phyloP scores from a whole-genome alignment of 2,329 filamentous ascomycete genomes.

The Cyanodermella asteris region DNA sequence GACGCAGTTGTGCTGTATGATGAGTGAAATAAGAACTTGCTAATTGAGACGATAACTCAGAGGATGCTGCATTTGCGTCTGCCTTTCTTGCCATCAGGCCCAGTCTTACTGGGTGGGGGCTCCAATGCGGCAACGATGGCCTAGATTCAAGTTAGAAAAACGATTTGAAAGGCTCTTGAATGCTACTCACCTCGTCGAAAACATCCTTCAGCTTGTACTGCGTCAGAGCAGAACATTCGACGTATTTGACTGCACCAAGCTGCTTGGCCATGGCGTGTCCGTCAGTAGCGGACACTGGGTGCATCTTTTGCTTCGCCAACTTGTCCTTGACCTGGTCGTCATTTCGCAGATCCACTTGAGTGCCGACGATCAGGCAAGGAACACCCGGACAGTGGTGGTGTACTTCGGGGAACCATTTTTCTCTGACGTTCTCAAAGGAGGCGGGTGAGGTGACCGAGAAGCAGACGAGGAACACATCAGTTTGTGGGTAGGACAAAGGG shows the following conservation, averaged over 20 bases:
- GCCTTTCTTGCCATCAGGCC: slow-evolving; percentile 41
- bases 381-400: slow-evolving; percentile 97
- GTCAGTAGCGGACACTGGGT: slow-evolving; percentile 74
- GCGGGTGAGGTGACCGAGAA: slow-evolving; percentile 95
- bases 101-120: slow-evolving; percentile 11
- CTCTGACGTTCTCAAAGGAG: slow-evolving; percentile 95
- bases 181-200: slow-evolving; percentile 82
- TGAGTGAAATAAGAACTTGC: too few relatives aligned
- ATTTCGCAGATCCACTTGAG: slow-evolving; percentile 87
- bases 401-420: slow-evolving; percentile 98
- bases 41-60: too few relatives aligned
- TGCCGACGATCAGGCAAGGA: slow-evolving; percentile 91
- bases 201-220: slow-evolving; percentile 99
- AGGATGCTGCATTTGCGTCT: slow-evolving; percentile 81
- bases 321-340: slow-evolving; percentile 76
- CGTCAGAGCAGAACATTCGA: slow-evolving; percentile 92
- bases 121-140: slow-evolving; percentile 8
- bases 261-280: slow-evolving; percentile 95
- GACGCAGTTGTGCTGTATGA: too few relatives aligned
- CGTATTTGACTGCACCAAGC: slow-evolving; percentile 92
- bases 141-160: slow-evolving; percentile 2
- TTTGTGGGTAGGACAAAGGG: slow-evolving; percentile 92
- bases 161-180: neutral
- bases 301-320: slow-evolving; percentile 88
- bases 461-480: slow-evolving; percentile 95